Evolutionary conservation across 1,284 basidiomycete species (phyloP).

Genomic region (Melanopsichium pennsylvanicum): DNA sequence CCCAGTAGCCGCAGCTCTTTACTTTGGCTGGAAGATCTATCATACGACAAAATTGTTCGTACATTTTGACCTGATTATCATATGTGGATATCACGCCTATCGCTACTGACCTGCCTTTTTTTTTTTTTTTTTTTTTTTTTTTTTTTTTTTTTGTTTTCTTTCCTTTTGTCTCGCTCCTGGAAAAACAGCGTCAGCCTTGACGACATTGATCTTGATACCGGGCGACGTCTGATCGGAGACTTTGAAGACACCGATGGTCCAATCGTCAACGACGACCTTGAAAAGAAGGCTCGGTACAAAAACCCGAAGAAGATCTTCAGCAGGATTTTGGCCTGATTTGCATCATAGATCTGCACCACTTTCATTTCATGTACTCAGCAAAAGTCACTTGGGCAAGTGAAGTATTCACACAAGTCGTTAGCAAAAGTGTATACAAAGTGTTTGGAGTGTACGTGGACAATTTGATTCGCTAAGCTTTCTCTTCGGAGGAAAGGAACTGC

Average conservation of each 20-base stretch:
- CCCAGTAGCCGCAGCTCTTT: constrained; percentile 78
- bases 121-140: neutral
- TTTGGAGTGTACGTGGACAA: too few relatives aligned
- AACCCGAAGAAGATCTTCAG: constrained; percentile 21
- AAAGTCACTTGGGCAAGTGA: too few relatives aligned
- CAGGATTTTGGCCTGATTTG: constrained; percentile 18
- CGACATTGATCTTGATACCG: constrained; percentile 37
- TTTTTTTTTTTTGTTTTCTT: too few relatives aligned
- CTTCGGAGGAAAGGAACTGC: too few relatives aligned
- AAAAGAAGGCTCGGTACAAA: constrained; percentile 21
- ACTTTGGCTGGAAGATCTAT: constrained; percentile 71
- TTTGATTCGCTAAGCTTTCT: too few relatives aligned
- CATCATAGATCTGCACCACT: too few relatives aligned
- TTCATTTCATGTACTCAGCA: too few relatives aligned
- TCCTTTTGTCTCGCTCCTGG: too few relatives aligned
- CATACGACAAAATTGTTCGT: constrained; percentile 67
- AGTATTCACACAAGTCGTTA: too few relatives aligned
- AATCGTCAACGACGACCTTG: neutral
- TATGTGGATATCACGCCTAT: too few relatives aligned
- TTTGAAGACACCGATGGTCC: neutral
- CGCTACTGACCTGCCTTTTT: neutral
- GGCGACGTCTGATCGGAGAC: constrained; percentile 24
- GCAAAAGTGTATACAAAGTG: too few relatives aligned
- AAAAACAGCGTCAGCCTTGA: constrained; percentile 11
- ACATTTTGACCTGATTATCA: too few relatives aligned